These are phyloP conservation scores for Populus nigra DNA, from an alignment of 345 rosid genomes.

Conservation along the genomic window DNA sequence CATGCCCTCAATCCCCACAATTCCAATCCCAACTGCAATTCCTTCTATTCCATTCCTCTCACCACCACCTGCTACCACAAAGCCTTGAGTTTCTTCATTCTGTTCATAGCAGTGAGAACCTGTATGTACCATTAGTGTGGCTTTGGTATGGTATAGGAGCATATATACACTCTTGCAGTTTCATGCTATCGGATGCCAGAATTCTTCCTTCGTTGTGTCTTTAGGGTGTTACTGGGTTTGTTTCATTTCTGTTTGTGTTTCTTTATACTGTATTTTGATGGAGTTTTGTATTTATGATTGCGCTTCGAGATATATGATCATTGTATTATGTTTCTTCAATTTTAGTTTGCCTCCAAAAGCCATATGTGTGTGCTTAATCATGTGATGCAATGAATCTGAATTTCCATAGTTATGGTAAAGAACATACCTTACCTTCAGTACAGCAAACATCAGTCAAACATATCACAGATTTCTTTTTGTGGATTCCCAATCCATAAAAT, in stretches of 20 bases:
- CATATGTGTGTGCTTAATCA: too few species aligned
- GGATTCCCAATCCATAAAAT: not conserved
- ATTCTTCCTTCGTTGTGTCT: not conserved
- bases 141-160: not conserved
- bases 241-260: not conserved
- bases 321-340: not conserved
- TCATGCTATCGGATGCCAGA: not conserved
- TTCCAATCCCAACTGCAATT: slow-evolving; percentile 9
- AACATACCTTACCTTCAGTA: too few species aligned
- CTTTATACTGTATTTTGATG: not conserved
- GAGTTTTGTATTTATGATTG: not conserved
- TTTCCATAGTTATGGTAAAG: too few species aligned
- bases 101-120: not conserved
- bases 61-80: slow-evolving; percentile 28
- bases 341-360: not conserved
- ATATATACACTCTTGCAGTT: not conserved
- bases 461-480: not conserved
- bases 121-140: not conserved
- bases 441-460: not conserved
- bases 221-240: not conserved
- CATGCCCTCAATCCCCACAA: slow-evolving; percentile 24
- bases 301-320: not conserved
- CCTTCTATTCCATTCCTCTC: slow-evolving; percentile 40
- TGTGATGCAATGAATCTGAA: not conserved
- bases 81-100: slow-evolving; percentile 15